phyloP scores from a whole-genome alignment of 306 rosid species.

The Trichosanthes cucumerina region DNA sequence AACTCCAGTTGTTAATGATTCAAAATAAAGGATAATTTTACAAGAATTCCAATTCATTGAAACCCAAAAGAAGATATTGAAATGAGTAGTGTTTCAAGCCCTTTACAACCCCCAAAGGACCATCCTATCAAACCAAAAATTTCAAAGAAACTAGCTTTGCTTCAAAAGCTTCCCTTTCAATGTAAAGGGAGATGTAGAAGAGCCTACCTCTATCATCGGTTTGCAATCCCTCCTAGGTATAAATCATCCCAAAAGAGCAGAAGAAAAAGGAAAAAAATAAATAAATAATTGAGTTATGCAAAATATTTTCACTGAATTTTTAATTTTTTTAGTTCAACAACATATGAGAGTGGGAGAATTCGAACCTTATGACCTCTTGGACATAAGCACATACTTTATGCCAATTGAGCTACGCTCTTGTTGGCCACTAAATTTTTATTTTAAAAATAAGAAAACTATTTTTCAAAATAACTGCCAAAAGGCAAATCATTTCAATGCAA shows the following conservation, averaged over 20 bases:
- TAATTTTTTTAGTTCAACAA: too few species aligned
- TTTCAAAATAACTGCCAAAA: neutral
- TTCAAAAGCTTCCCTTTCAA: neutral
- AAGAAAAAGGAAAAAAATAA: neutral
- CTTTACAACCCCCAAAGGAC: neutral
- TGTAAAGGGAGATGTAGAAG: neutral
- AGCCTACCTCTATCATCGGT: neutral
- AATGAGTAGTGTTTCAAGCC: neutral
- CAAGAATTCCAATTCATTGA: neutral
- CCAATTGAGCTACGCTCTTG: too few species aligned
- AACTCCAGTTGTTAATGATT: neutral
- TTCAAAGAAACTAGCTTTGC: neutral
- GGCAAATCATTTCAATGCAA: neutral
- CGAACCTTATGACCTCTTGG: too few species aligned
- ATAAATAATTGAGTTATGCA: neutral
- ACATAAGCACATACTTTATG: too few species aligned
- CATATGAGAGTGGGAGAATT: too few species aligned
- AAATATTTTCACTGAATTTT: neutral
- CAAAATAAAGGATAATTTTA: neutral
- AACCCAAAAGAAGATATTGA: neutral
- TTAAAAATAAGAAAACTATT: neutral
- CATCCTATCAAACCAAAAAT: neutral
- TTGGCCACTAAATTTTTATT: neutral
- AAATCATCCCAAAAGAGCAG: neutral
- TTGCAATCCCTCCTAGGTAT: neutral